Conservation (phyloP, 176 grass and related monocot species). For the Alopecurus myosuroides region DNA sequence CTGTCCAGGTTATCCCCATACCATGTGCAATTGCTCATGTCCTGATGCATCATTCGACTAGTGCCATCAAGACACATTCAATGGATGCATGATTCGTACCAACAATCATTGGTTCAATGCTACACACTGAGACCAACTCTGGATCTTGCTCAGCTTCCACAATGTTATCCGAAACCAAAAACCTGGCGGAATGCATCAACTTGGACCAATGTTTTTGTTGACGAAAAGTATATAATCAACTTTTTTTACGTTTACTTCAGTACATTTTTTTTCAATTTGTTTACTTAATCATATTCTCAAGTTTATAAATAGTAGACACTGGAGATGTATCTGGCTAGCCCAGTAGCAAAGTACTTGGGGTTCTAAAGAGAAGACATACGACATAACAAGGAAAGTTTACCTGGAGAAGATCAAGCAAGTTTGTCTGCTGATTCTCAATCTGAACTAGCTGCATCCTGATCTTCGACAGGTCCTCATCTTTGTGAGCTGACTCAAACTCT, state of each 20-base stretch:
- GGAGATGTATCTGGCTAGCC: neutral
- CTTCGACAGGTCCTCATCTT: conserved; percentile 63
- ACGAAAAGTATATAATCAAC: neutral
- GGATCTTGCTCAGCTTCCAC: neutral
- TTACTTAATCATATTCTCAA: neutral
- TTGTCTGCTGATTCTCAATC: conserved; percentile 92
- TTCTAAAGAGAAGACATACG: neutral
- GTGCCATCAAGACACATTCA: conserved; percentile 30
- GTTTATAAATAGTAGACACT: no score
- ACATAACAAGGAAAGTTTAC: conserved; percentile 30
- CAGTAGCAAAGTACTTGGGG: neutral
- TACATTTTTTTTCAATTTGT: neutral
- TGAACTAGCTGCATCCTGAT: conserved; percentile 92
- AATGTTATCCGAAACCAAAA: neutral
- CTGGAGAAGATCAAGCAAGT: conserved; percentile 90
- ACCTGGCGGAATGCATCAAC: neutral
- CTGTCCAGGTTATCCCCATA: conserved; percentile 9
- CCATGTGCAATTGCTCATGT: conserved; percentile 21
- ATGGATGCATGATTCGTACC: conserved; percentile 10
- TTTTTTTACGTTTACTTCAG: neutral
- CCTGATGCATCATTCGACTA: neutral
- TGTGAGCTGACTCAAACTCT: conserved; percentile 44
- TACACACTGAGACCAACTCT: conserved; percentile 8
- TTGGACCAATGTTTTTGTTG: neutral
- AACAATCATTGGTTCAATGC: conserved; percentile 26